Evolutionary conservation across 441 rosid species (phyloP), one percentile per base, ranked within the genome.

Genomic region (Sinapis alba): DNA sequence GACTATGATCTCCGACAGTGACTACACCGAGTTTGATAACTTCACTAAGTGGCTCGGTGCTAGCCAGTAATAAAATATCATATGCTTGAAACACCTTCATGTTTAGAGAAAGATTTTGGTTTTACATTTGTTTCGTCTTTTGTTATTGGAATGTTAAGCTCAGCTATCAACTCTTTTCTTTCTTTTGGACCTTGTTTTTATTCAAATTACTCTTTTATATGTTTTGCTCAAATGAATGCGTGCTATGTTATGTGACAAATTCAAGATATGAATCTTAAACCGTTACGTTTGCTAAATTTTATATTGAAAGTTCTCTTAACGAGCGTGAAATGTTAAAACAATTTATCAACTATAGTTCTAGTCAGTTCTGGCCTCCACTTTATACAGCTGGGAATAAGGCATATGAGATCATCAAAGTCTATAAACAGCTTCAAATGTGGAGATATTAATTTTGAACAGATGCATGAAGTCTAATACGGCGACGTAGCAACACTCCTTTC

Each of bases 21-120:
- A 95, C 68, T 95, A 90, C 84, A 88, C 97, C 0, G 97, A 93
- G 86, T 95, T 95, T 19, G 99, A 96, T 20, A 90, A 86, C 83
- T 96, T 96, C 88, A 71, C 94, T 2, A 96, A 96, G 69, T 96
- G 98, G 99, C 87, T 96, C 3, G 97, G 94, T 34, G 98, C 85
- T 21, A 83, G 90, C 1, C 98, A 96, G 94, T 96, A 68, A 85
- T 83, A 53, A 76, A 20, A 3, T 15, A n/a, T 57, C 62, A 1
- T 62, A 13, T 62, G 73, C 18, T 62, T 72, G 66, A 32, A 41
- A 62, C 70, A n/a, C 28, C 62, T 62, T 30, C 15, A 30, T 69
- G 63, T 30, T 69, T 73, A 72, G 78, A 18, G 61, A 54, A 62
- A 72, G 81, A 54, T 78, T 78, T 78, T 78, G 70, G 13, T 21